Conservation (phyloP, 805 yeast genomes). For the Starmerella sp. region DNA sequence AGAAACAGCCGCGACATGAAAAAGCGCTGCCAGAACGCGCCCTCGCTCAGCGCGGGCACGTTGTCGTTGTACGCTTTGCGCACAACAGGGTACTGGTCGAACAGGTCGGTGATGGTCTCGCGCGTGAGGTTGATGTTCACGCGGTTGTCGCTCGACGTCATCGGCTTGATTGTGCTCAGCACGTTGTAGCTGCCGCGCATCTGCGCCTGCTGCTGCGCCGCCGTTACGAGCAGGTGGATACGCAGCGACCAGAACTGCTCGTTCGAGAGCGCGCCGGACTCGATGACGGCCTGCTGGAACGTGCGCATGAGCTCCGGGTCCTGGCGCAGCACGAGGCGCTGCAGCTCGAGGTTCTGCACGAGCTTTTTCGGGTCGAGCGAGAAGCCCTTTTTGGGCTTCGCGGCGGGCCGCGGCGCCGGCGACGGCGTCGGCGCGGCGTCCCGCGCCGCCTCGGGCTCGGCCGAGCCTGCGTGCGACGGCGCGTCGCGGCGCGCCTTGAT, state of each 20-base stretch:
- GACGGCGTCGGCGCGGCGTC: slow-evolving; percentile 16
- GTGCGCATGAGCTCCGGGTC: slow-evolving; percentile 58
- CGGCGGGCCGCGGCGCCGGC: not conserved
- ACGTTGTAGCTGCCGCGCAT: slow-evolving; percentile 91
- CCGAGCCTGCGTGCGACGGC: slow-evolving; percentile 43
- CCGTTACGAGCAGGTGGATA: slow-evolving; percentile 67
- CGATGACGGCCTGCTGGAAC: slow-evolving; percentile 82
- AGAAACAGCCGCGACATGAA: slow-evolving; percentile 83
- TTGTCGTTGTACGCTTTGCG: slow-evolving; percentile 78
- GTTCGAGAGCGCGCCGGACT: slow-evolving; percentile 54
- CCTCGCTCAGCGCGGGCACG: slow-evolving; percentile 81
- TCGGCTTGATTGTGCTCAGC: slow-evolving; percentile 83
- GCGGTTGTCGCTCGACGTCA: slow-evolving; percentile 83
- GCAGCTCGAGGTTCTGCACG: slow-evolving; percentile 61
- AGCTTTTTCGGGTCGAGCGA: slow-evolving; percentile 48
- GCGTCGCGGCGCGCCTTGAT: slow-evolving; percentile 38
- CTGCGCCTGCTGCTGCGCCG: slow-evolving; percentile 73
- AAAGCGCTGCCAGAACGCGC: slow-evolving; percentile 93
- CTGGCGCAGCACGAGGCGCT: slow-evolving; percentile 61
- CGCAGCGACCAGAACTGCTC: slow-evolving; percentile 81
- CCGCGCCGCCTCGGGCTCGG: slow-evolving; percentile 34
- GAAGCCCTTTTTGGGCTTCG: slow-evolving; percentile 10
- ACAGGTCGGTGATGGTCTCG: slow-evolving; percentile 79
- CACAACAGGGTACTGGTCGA: slow-evolving; percentile 86
- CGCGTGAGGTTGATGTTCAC: slow-evolving; percentile 87